A percentile compares a stretch with the other conserved stretches of the same genome.
phyloP scores from a whole-genome alignment of 2,329 filamentous ascomycete species.

The Penicillium italicum region DNA sequence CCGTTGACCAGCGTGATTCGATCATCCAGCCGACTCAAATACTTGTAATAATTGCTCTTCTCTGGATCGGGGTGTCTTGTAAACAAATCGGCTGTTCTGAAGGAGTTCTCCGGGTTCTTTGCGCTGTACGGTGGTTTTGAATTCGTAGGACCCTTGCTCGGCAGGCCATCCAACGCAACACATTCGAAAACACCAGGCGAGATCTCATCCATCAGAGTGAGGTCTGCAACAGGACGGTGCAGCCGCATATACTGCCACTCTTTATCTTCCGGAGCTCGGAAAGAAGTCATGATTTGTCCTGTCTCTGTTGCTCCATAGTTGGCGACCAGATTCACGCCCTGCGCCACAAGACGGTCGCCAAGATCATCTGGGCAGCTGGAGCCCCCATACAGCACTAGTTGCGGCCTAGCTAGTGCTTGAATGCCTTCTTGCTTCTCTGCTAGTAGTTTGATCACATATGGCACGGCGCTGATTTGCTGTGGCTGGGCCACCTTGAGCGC shows the following conservation, averaged over 20 bases:
- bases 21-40: slow-evolving; percentile 47
- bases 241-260: slow-evolving; percentile 59
- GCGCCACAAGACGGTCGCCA: slow-evolving; percentile 51
- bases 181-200: slow-evolving; percentile 39
- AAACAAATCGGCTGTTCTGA: slow-evolving; percentile 56
- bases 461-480: slow-evolving; percentile 54
- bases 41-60: slow-evolving; percentile 43
- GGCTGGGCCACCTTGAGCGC: slow-evolving; percentile 22
- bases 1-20: slow-evolving; percentile 49
- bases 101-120: slow-evolving; percentile 51
- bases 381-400: slow-evolving; percentile 56
- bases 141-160: slow-evolving; percentile 45
- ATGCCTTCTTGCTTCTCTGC: slow-evolving; percentile 56
- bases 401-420: slow-evolving; percentile 42
- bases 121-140: slow-evolving; percentile 31
- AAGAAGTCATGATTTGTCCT: slow-evolving; percentile 60
- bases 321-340: slow-evolving; percentile 49
- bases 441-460: slow-evolving; percentile 61
- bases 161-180: slow-evolving; percentile 35
- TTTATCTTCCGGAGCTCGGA: slow-evolving; percentile 51
- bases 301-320: slow-evolving; percentile 54
- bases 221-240: slow-evolving; percentile 40
- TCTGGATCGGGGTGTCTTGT: slow-evolving; percentile 40
- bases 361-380: slow-evolving; percentile 58
- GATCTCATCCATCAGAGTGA: slow-evolving; percentile 41